phyloP scores from a whole-genome alignment of 1,284 basidiomycete genomes.

The Ganoderma lucidum region DNA sequence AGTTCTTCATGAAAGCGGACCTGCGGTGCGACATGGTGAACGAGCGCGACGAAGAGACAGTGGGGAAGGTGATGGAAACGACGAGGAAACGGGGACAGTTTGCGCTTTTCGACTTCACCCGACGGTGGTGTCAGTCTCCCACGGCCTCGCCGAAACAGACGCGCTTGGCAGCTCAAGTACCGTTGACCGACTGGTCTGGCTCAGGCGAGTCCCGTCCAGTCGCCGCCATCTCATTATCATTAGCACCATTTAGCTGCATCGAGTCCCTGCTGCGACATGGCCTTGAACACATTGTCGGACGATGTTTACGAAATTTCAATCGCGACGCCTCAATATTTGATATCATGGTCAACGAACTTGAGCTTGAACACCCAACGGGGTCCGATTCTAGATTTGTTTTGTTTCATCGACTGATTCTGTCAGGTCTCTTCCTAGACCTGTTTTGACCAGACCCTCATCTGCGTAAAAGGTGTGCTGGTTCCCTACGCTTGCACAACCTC shows the following conservation, averaged over 20 bases:
- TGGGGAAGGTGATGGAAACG: constrained; percentile 22
- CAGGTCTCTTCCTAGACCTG: no score
- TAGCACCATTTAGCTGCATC: not conserved
- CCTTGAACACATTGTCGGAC: not conserved
- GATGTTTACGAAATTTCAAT: not conserved
- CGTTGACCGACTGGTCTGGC: not conserved
- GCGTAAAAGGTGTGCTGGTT: no score
- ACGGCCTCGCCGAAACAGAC: constrained; percentile 29
- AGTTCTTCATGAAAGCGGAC: constrained; percentile 68
- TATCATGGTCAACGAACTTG: no score
- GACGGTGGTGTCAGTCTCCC: constrained; percentile 30
- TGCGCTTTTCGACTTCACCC: constrained; percentile 31
- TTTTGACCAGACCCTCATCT: no score
- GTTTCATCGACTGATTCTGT: no score
- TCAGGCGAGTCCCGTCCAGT: constrained; percentile 22
- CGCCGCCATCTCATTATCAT: constrained; percentile 10
- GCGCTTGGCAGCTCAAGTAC: constrained; percentile 21
- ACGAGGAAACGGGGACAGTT: constrained; percentile 18
- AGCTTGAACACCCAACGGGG: no score
- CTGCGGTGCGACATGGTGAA: constrained; percentile 41
- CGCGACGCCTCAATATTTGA: not conserved
- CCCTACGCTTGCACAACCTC: no score
- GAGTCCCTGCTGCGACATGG: not conserved
- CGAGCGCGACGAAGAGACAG: constrained; percentile 11
- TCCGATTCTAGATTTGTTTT: no score